Conservation (phyloP, 352 stramenopile genomes). For the Albugo candida region DNA sequence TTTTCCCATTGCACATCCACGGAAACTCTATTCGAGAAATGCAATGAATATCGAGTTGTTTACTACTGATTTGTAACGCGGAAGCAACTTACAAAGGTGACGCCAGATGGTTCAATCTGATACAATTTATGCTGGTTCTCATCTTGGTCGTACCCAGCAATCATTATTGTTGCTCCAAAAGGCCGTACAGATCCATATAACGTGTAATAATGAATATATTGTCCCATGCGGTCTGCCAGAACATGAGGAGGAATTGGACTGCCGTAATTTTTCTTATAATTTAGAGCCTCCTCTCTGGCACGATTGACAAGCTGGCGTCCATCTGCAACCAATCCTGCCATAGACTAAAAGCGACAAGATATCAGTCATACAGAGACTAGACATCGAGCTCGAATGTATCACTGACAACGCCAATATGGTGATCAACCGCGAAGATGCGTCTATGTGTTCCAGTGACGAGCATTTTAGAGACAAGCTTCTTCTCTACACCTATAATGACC, state of each 20-base stretch:
- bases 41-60: no score
- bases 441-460: conserved; percentile 79
- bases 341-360: conserved; percentile 23
- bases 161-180: conserved; percentile 90
- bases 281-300: conserved; percentile 84
- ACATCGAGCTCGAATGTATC: neutral
- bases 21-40: conserved; percentile 78
- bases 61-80: neutral
- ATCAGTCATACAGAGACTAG: neutral
- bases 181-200: conserved; percentile 93
- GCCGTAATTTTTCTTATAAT: conserved; percentile 95
- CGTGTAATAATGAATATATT: conserved; percentile 99
- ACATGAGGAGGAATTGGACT: conserved; percentile 83
- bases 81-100: conserved; percentile 45
- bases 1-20: conserved; percentile 92
- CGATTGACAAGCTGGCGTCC: conserved; percentile 91
- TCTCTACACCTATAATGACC: conserved; percentile 95
- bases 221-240: conserved; percentile 86
- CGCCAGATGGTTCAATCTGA: conserved; percentile 85
- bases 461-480: conserved; percentile 87
- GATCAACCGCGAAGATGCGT: conserved; percentile 78
- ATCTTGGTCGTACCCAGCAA: conserved; percentile 91
- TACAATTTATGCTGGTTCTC: conserved; percentile 80
- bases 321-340: conserved; percentile 91
- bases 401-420: conserved; percentile 75